Evolutionary conservation across 805 yeast species (phyloP).

Genomic region (Candida golubevii): DNA sequence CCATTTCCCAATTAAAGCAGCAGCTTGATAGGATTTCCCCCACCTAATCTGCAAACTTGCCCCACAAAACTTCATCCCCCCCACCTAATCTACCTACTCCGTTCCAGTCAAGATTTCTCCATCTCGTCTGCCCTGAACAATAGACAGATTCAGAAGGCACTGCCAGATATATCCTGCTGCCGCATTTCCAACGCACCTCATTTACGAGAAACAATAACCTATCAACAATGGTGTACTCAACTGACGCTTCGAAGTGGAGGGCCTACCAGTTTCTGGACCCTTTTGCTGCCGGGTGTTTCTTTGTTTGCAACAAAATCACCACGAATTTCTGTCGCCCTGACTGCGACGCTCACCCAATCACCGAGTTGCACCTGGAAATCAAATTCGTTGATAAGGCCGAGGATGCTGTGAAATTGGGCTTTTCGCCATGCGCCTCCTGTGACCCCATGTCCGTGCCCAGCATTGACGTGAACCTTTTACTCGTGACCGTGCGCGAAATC

Average conservation of each 20-base stretch:
- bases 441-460: conserved; percentile 46
- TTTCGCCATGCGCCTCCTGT: conserved; percentile 50
- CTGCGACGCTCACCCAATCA: conserved; percentile 49
- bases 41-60: too few relatives aligned
- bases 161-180: too few relatives aligned
- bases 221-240: conserved; percentile 35
- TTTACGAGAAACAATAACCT: neutral
- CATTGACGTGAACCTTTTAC: conserved; percentile 43
- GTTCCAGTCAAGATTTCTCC: too few relatives aligned
- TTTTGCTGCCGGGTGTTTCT: conserved; percentile 55
- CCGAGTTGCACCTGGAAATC: conserved; percentile 43
- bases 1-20: neutral
- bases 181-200: neutral
- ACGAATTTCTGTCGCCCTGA: conserved; percentile 62
- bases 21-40: neutral
- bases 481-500: conserved; percentile 49
- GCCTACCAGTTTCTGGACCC: conserved; percentile 67
- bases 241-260: conserved; percentile 50
- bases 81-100: neutral
- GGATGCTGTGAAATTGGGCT: conserved; percentile 46
- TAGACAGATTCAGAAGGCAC: too few relatives aligned
- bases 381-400: conserved; percentile 37
- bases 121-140: too few relatives aligned
- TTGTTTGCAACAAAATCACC: conserved; percentile 44
- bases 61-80: neutral